phyloP scores from a whole-genome alignment of 768 basidiomycete genomes.

The Mrakia gelida region DNA sequence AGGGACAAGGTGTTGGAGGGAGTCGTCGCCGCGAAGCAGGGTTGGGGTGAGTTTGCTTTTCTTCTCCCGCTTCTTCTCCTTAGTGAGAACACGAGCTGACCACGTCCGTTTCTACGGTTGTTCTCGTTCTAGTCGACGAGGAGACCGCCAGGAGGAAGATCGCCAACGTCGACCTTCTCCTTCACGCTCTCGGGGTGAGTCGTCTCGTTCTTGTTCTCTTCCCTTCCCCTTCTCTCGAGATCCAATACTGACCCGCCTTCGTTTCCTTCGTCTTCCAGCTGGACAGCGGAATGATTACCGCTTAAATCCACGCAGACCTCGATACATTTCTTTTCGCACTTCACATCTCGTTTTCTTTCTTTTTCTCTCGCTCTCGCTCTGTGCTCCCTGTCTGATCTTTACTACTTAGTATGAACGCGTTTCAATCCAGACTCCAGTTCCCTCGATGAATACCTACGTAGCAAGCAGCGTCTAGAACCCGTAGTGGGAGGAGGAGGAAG shows the following conservation, averaged over 20 bases:
- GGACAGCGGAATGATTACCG: slow-evolving; percentile 12
- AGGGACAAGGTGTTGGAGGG: slow-evolving; percentile 93
- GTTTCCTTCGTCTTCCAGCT: neutral
- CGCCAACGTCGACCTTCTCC: slow-evolving; percentile 79
- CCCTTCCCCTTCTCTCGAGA: neutral
- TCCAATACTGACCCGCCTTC: neutral
- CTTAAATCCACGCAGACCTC: neutral
- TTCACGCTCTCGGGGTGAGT: slow-evolving; percentile 40
- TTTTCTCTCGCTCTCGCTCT: neutral
- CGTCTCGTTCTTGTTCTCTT: neutral
- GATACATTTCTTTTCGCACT: neutral
- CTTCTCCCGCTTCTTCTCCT: neutral
- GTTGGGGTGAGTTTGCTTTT: slow-evolving; percentile 49
- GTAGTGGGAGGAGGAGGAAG: neutral
- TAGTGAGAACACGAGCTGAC: neutral
- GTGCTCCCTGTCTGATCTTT: neutral
- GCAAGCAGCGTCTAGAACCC: neutral
- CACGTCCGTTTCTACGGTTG: neutral
- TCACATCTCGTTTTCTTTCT: neutral
- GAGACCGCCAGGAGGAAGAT: slow-evolving; percentile 73
- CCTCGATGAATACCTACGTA: neutral
- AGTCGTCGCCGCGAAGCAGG: slow-evolving; percentile 53
- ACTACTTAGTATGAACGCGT: neutral
- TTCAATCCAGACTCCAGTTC: neutral
- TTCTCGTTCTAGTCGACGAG: slow-evolving; percentile 52